Evolutionary conservation across 805 yeast species (phyloP).

Genomic region (Saccharomycopsis sp.): DNA sequence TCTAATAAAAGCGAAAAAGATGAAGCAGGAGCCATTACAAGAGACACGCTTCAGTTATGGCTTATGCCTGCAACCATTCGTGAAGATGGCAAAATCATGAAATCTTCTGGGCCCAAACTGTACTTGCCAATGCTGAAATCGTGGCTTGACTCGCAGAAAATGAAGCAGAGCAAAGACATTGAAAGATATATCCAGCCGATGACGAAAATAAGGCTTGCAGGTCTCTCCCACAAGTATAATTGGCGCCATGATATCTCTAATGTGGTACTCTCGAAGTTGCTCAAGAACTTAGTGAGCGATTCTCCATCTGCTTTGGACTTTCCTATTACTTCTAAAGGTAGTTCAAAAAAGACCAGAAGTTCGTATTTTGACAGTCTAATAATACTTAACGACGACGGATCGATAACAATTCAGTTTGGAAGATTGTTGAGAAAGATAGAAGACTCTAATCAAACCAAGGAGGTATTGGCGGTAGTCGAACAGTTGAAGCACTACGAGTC

Average conservation of each 20-base stretch:
- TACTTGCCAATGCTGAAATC: conserved; percentile 1
- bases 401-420: background rate
- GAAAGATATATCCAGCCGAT: background rate
- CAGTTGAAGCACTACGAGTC: background rate
- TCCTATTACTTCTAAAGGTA: background rate
- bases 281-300: background rate
- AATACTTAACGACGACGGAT: background rate
- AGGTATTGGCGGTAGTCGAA: background rate
- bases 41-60: background rate
- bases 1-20: background rate
- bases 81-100: background rate
- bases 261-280: background rate
- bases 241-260: background rate
- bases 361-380: background rate
- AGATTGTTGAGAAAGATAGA: background rate
- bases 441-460: background rate
- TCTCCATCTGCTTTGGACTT: background rate
- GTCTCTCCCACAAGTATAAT: background rate
- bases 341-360: background rate
- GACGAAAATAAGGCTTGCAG: background rate
- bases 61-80: background rate
- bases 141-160: background rate
- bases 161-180: background rate
- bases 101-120: conserved; percentile 2
- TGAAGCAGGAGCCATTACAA: background rate